These are phyloP conservation scores for Alternaria postmessia DNA, from an alignment of 2,329 filamentous ascomycete species.

Conservation along the genomic window DNA sequence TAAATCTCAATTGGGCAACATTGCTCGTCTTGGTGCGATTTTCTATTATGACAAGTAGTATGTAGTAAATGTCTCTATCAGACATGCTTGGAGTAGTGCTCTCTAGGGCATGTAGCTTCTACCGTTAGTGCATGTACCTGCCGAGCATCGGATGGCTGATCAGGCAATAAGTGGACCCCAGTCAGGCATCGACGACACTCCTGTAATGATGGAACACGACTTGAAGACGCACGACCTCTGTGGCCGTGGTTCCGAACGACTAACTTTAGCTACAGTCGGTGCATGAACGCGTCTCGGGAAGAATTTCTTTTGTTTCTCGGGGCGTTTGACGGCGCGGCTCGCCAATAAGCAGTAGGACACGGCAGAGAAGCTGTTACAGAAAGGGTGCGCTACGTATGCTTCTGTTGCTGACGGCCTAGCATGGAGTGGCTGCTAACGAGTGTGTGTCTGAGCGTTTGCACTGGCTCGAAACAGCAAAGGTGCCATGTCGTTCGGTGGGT, in stretches of 20 bases:
- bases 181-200: slow-evolving; percentile 4
- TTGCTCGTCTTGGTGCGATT: neutral
- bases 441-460: slow-evolving; percentile 4
- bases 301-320: slow-evolving; percentile 20
- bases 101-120: neutral
- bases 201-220: slow-evolving; percentile 15
- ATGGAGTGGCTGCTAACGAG: slow-evolving; percentile 3
- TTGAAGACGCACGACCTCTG: neutral
- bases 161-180: slow-evolving; percentile 7
- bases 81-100: neutral
- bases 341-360: slow-evolving; percentile 7
- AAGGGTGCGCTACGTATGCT: slow-evolving; percentile 4
- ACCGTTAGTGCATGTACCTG: neutral
- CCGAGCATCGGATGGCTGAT: neutral
- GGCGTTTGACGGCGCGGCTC: slow-evolving; percentile 12
- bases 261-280: neutral
- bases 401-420: slow-evolving; percentile 4
- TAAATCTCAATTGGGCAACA: neutral
- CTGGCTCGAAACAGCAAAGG: slow-evolving; percentile 21
- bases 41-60: neutral
- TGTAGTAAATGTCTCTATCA: neutral
- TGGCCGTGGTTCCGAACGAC: neutral
- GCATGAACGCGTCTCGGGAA: slow-evolving; percentile 17
- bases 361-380: slow-evolving; percentile 17
- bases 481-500: slow-evolving; percentile 12